A percentile compares a stretch with the other conserved stretches of the same genome.
phyloP scores from a whole-genome alignment of 2,329 filamentous ascomycete species.

The Tolypocladium ovalisporum region DNA sequence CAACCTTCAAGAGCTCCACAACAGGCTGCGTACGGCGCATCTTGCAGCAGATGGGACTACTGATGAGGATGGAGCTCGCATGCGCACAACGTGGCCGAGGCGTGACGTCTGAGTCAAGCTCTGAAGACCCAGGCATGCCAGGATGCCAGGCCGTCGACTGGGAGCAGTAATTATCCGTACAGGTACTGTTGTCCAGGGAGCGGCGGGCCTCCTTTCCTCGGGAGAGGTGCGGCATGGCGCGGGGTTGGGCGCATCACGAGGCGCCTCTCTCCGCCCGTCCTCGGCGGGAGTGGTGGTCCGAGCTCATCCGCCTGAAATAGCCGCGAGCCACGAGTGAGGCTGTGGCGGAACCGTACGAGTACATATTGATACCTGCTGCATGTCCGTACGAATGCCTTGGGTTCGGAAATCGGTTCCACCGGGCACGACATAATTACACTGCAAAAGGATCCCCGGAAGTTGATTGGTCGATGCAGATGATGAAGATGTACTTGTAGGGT shows the following conservation, averaged over 20 bases:
- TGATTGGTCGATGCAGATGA: background rate
- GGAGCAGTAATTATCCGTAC: background rate
- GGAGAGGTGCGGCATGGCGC: background rate
- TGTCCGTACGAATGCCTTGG: background rate
- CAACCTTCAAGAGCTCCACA: background rate
- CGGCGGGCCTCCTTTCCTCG: background rate
- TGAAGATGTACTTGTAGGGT: background rate
- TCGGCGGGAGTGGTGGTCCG: background rate
- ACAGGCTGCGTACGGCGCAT: background rate
- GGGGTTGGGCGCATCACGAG: background rate
- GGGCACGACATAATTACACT: too few species aligned
- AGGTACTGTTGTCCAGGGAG: background rate
- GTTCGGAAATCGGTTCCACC: too few species aligned
- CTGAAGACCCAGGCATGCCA: too few species aligned
- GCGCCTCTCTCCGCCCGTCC: background rate
- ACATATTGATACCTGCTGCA: too few species aligned
- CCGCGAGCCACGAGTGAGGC: background rate
- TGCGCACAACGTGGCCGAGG: background rate
- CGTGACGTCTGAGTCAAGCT: background rate
- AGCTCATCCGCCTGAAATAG: background rate
- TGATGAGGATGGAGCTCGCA: background rate
- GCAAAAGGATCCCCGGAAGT: background rate
- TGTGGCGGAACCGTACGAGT: background rate
- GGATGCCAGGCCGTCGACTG: background rate
- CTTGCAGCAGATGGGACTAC: background rate